Base-by-base conservation (phyloP, 1,284 basidiomycete genomes). In the Pseudozyma thailandica region DNA sequence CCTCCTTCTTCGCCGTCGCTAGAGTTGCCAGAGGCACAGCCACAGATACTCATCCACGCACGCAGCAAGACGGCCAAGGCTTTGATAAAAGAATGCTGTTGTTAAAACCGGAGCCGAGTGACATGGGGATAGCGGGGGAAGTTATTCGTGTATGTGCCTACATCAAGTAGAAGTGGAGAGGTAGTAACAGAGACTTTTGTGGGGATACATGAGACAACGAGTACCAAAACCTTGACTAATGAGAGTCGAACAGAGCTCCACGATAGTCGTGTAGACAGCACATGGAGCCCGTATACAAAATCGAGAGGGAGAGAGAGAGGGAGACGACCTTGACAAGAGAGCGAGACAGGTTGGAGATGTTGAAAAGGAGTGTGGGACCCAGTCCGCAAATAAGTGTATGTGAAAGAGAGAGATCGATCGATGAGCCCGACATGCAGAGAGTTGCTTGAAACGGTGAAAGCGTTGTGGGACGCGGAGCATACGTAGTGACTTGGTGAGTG, bases 81-180 rank as follows among this genome's bases (percentile, higher is more conserved):
- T n/a, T n/a, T n/a, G n/a, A n/a, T n/a, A n/a, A n/a, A n/a, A n/a
- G n/a, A n/a, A n/a, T 33, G 31, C n/a, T 33, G 31, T 41, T 41
- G 39, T 12, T 18, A 6, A 5, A 21, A 23, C 18, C 18, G 39
- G 15, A 18, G 23, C 8, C 12, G 20, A 6, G 15, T 8, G 39
- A 23, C 2, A 23, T n/a, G 37, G 37, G 37, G 37, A 18, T 10
- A 23, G 13, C 18, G 20, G 9, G 31, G 7, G 21, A 41, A 18
- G 16, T 23, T 16, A 21, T 41, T 18, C 39, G 39, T 41, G 39
- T 41, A 41, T 41, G 39, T n/a, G 39, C 39, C 39, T 23, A 41
- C 8, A 41, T 41, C 39, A 41, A 21, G 39, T 23, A 41, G 20
- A 41, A 35, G 20, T 41, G 20, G 39, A 41, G 39, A 41, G 20